Conservation (phyloP, 2,329 filamentous ascomycete genomes). For the Paraphoma chrysanthemicola region DNA sequence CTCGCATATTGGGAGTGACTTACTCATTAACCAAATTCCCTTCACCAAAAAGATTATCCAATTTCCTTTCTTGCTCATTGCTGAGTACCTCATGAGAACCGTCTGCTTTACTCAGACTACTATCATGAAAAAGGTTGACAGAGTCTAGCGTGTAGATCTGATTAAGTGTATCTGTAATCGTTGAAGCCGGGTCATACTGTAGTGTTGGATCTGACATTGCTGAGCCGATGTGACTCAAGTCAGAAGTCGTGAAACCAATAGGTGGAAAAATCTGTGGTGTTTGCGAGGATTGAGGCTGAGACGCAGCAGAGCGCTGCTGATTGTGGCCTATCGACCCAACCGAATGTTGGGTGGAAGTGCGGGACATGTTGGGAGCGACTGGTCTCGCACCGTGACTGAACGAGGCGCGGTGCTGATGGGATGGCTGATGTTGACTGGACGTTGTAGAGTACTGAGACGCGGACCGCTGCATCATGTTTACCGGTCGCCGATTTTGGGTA, state of each 20-base stretch:
- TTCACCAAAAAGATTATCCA: not conserved
- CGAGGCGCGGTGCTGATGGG: slow-evolving; percentile 2
- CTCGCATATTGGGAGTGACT: not conserved
- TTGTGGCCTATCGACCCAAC: not conserved
- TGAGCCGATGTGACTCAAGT: not conserved
- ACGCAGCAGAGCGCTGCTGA: not conserved
- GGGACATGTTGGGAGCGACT: slow-evolving; percentile 8
- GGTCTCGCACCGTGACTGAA: not conserved
- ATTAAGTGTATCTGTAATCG: not conserved
- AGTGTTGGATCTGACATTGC: not conserved
- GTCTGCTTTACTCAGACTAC: not conserved
- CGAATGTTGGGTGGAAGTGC: slow-evolving; percentile 12
- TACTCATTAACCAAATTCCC: not conserved
- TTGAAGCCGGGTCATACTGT: not conserved
- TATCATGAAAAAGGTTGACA: not conserved
- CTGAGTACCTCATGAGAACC: not conserved
- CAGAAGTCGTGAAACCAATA: not conserved
- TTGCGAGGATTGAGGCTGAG: not conserved
- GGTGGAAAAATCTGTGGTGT: not conserved
- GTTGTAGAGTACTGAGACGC: slow-evolving; percentile 16
- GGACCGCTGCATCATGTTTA: slow-evolving; percentile 20
- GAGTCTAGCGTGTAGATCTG: not conserved
- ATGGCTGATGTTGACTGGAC: slow-evolving; percentile 4
- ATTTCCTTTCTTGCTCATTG: not conserved
- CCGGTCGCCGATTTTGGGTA: slow-evolving; percentile 4